Evolutionary conservation across 2,329 filamentous ascomycete genomes (phyloP).

Genomic region (Cladosporium halotolerans): DNA sequence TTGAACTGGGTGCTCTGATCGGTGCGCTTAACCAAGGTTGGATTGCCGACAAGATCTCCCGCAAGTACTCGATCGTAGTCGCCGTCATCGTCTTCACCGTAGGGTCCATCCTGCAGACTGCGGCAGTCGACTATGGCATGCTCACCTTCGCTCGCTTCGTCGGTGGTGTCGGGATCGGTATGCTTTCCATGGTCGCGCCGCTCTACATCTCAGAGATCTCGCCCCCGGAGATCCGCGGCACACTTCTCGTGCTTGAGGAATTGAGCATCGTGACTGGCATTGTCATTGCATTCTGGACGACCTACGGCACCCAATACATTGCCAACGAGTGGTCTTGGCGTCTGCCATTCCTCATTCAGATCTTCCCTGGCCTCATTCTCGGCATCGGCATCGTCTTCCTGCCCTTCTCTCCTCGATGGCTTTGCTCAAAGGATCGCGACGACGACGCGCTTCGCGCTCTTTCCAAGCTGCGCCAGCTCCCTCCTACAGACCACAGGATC

Average conservation of each 20-base stretch:
- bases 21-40: conserved; percentile 28
- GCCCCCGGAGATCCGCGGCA: conserved; percentile 35
- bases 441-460: conserved; percentile 26
- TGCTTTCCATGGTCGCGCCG: conserved; percentile 34
- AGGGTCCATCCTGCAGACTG: conserved; percentile 38
- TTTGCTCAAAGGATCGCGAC: conserved; percentile 26
- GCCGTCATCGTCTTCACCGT: conserved; percentile 38
- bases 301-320: conserved; percentile 48
- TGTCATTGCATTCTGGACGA: conserved; percentile 50
- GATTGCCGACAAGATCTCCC: conserved; percentile 37
- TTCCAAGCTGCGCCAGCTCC: conserved; percentile 33
- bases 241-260: conserved; percentile 44
- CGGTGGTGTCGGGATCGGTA: conserved; percentile 29
- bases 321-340: conserved; percentile 42
- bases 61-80: conserved; percentile 39
- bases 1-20: conserved; percentile 37
- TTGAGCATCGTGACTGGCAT: conserved; percentile 44
- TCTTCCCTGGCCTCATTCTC: conserved; percentile 30
- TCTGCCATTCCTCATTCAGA: conserved; percentile 44
- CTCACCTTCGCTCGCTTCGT: conserved; percentile 28
- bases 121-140: conserved; percentile 25
- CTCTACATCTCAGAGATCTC: conserved; percentile 32
- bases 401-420: conserved; percentile 32
- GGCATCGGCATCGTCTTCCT: conserved; percentile 29
- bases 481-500: conserved; percentile 44